phyloP scores from a whole-genome alignment of 306 rosid genomes.

The Quercus berberidifolia region DNA sequence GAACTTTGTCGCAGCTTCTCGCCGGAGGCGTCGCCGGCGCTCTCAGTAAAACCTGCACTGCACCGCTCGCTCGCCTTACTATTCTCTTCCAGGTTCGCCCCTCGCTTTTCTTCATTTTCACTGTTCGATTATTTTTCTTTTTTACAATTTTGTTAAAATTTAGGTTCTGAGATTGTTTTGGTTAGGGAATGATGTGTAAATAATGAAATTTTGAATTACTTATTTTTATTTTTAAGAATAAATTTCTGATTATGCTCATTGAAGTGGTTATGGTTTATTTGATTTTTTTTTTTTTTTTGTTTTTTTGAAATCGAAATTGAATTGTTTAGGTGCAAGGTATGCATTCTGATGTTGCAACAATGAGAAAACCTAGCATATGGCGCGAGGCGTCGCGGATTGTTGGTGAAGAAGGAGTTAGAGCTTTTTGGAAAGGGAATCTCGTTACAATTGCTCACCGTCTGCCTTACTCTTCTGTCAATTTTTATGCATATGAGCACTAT shows the following conservation, averaged over 20 bases:
- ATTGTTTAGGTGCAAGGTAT: slow-evolving; percentile 77
- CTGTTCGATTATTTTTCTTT: not conserved
- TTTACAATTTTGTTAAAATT: not conserved
- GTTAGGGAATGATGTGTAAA: not conserved
- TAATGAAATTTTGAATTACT: not conserved
- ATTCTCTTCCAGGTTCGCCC: slow-evolving; percentile 86
- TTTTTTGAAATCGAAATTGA: not conserved
- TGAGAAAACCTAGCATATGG: slow-evolving; percentile 84
- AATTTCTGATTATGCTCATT: not conserved
- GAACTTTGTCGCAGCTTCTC: slow-evolving; percentile 76
- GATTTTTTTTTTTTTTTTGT: not conserved
- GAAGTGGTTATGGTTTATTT: not conserved
- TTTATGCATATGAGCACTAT: slow-evolving; percentile 88
- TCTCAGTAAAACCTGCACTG: slow-evolving; percentile 91
- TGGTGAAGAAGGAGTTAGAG: slow-evolving; percentile 86
- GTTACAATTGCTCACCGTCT: slow-evolving; percentile 96
- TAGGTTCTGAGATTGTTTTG: not conserved
- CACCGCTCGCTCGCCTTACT: slow-evolving; percentile 94
- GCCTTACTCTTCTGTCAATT: slow-evolving; percentile 90
- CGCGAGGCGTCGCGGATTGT: slow-evolving; percentile 87
- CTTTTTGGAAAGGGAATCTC: slow-evolving; percentile 97
- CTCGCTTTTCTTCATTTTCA: not conserved
- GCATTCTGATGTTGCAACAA: slow-evolving; percentile 81
- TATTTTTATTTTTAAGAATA: not conserved
- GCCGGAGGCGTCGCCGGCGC: slow-evolving; percentile 99